These are phyloP conservation scores for Cladosporium cucumerinum DNA, from an alignment of 2,329 filamentous ascomycete species.

Conservation along the genomic window DNA sequence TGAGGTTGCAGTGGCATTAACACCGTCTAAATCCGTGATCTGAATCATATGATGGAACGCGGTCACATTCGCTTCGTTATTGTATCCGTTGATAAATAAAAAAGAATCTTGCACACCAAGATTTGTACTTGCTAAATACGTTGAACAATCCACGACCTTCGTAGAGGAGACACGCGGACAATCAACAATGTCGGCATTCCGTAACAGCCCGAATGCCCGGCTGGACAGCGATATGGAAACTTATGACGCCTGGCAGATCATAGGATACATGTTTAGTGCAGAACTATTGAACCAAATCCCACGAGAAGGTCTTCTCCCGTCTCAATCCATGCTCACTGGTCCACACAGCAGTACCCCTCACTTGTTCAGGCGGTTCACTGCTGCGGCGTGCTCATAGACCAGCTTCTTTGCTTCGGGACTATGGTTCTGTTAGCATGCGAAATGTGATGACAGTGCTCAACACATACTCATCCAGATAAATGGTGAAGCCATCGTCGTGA, in stretches of 20 bases:
- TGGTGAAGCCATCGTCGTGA: conserved; percentile 56
- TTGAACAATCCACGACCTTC: too few relatives aligned
- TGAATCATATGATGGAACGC: neutral
- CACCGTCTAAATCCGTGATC: neutral
- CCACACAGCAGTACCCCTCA: neutral
- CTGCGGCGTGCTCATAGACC: conserved; percentile 9
- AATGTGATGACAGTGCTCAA: neutral
- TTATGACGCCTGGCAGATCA: neutral
- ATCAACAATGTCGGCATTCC: neutral
- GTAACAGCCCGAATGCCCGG: neutral
- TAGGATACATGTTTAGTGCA: neutral
- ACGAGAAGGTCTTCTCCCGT: neutral
- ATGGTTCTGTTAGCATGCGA: neutral
- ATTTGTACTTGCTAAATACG: neutral
- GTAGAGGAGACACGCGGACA: too few relatives aligned
- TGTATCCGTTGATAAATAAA: neutral
- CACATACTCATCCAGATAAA: conserved; percentile 46
- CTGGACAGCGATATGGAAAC: neutral
- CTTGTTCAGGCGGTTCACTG: conserved; percentile 3
- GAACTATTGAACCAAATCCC: neutral
- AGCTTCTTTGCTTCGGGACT: conserved; percentile 10
- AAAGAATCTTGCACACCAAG: neutral
- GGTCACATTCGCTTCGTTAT: too few relatives aligned
- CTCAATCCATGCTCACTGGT: neutral
- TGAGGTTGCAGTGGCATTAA: neutral